A percentile compares a stretch with the other conserved stretches of the same genome.
Conservation (phyloP, 768 basidiomycete species). For the Boletus fagicola region DNA sequence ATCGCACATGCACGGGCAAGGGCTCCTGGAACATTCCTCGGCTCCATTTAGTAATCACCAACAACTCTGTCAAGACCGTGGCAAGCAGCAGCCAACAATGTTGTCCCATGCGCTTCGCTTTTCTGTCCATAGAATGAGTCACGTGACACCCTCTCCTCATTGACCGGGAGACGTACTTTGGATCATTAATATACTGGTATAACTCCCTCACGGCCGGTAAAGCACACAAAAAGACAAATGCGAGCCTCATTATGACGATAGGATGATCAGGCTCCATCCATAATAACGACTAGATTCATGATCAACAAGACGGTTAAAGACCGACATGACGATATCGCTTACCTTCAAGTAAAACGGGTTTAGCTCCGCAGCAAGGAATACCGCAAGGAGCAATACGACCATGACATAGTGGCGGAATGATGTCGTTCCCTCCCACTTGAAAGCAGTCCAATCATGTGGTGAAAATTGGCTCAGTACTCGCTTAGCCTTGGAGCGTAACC, state of each 20-base stretch:
- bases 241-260: constrained; percentile 68
- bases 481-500: constrained; percentile 73
- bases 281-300: constrained; percentile 44
- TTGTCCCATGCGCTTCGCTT: constrained; percentile 85
- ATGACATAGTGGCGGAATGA: constrained; percentile 72
- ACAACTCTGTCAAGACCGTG: constrained; percentile 78
- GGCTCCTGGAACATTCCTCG: constrained; percentile 65
- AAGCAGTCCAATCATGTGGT: constrained; percentile 84
- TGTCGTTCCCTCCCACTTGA: constrained; percentile 82
- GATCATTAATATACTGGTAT: constrained; percentile 79
- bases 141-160: background rate
- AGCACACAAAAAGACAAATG: constrained; percentile 81
- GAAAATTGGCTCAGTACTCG: constrained; percentile 83
- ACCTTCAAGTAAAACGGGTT: constrained; percentile 90
- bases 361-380: constrained; percentile 81
- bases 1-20: constrained; percentile 58
- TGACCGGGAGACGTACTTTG: constrained; percentile 50
- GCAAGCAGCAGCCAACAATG: constrained; percentile 86
- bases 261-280: constrained; percentile 94
- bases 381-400: constrained; percentile 71
- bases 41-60: constrained; percentile 83
- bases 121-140: constrained; percentile 42
- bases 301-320: constrained; percentile 24
- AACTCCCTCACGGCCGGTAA: constrained; percentile 82
- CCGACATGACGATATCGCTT: constrained; percentile 17